phyloP scores from a whole-genome alignment of 2,329 filamentous ascomycete genomes.

The Aspergillus pseudoterreus region DNA sequence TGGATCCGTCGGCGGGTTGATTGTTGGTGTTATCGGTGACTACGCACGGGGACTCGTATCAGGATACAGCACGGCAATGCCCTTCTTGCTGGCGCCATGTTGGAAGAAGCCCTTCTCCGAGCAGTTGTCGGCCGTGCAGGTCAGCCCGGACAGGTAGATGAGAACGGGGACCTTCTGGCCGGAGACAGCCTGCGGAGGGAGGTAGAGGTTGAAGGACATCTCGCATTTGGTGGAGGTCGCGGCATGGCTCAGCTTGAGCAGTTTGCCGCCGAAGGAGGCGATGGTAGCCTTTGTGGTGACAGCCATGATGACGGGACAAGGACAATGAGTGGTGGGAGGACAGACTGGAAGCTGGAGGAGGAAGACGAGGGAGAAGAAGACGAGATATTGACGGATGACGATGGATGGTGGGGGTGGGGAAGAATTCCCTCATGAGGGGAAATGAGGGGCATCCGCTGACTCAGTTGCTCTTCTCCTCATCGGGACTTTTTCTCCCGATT shows the following conservation, averaged over 20 bases:
- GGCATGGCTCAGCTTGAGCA: conserved; percentile 88
- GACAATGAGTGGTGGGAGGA: conserved; percentile 3
- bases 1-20: too few species aligned
- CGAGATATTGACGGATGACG: conserved; percentile 7
- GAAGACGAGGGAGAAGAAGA: neutral
- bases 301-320: conserved; percentile 55
- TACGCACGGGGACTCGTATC: conserved; percentile 82
- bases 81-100: conserved; percentile 69
- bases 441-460: neutral
- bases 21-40: too few species aligned
- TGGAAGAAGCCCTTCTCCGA: conserved; percentile 87
- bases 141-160: conserved; percentile 90
- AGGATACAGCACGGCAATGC: conserved; percentile 90
- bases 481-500: neutral
- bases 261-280: conserved; percentile 85
- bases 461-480: conserved; percentile 7
- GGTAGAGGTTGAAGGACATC: conserved; percentile 90
- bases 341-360: neutral
- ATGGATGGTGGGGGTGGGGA: conserved; percentile 8
- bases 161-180: conserved; percentile 71
- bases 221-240: conserved; percentile 75
- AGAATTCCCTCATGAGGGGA: neutral
- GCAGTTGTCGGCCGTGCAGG: conserved; percentile 83
- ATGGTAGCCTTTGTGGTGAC: conserved; percentile 90
- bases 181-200: conserved; percentile 66